Evolutionary conservation across 208 protist species (phyloP), one percentile per base, ranked within the genome.

Genomic region (Trypanosoma cruzi): DNA sequence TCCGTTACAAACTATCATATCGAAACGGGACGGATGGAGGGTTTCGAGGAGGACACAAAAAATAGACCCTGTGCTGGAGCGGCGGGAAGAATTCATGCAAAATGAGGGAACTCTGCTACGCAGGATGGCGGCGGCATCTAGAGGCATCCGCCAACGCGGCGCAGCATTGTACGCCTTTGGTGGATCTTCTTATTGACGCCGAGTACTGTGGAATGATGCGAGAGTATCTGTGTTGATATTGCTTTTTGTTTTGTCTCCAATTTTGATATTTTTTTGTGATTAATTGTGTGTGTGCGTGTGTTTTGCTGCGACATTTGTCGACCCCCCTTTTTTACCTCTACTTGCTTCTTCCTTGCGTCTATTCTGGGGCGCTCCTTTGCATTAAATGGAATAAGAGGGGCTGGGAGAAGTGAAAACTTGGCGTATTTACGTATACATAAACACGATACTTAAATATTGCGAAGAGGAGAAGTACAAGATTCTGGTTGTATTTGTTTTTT

Each of bases 71-170:
- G 53, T 48, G 32, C 42, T 93, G 29, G 26, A 71, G 48, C 73
- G 74, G 6, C 74, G 74, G 5, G 73, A 77, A n/a, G 28, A 53
- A 37, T 93, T 90, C 50, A 69, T 81, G 52, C 67, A 67, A 34
- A 79, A 84, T 20, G 79, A 81, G n/a, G 77, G 73, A 26, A 24
- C 49, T 7, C 52, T 89, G 13, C 55, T 90, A 26, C 61, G 65
- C 24, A 71, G 84, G 28, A 78, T 93, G 26, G 64, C 63, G 24
- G 26, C 29, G 7, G 81, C 87, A 0, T 81, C 84, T 22, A 50
- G 71, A 52, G 72, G 77, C 14, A 93, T 93, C 36, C 81, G 81
- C 44, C 68, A 79, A 36, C 71, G 69, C 24, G 64, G 77, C 20
- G n/a, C 44, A 14, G 26, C 32, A 26, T 48, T 72, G 31, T 64